Percentiles rank a stretch among this genome's conserved stretches.
Conservation (phyloP, 2,329 filamentous ascomycete genomes). For the Rhinocladiella similis region DNA sequence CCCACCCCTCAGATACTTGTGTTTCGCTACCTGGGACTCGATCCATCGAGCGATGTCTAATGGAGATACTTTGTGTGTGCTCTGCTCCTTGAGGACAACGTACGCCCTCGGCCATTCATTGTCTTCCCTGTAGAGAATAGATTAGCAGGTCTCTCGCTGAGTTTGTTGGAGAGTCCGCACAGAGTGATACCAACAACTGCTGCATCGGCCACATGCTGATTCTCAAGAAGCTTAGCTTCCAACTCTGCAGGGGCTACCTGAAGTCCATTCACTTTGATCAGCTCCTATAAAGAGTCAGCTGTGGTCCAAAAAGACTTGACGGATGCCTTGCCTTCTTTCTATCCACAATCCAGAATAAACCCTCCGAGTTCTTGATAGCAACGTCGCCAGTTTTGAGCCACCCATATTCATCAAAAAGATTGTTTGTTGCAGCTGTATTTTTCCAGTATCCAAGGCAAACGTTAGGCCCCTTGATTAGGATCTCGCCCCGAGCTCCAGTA, state of each 20-base stretch:
- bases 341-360: constrained; percentile 55
- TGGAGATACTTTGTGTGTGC: constrained; percentile 28
- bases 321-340: constrained; percentile 36
- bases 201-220: constrained; percentile 54
- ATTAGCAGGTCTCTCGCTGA: not conserved
- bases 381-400: constrained; percentile 87
- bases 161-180: constrained; percentile 13
- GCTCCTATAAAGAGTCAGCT: constrained; percentile 32
- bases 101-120: constrained; percentile 14
- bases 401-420: constrained; percentile 65
- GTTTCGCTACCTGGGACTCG: constrained; percentile 43
- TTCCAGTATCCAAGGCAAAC: constrained; percentile 56
- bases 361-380: constrained; percentile 58
- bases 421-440: constrained; percentile 54
- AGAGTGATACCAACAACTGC: constrained; percentile 53
- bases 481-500: constrained; percentile 65
- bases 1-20: constrained; percentile 49
- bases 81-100: constrained; percentile 36
- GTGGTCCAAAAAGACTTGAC: too few relatives aligned
- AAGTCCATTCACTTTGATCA: constrained; percentile 63
- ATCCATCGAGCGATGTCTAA: constrained; percentile 43
- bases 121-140: not conserved
- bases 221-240: constrained; percentile 53
- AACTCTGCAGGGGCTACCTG: constrained; percentile 60
- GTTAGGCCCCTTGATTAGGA: constrained; percentile 54